phyloP scores from a whole-genome alignment of 2,329 filamentous ascomycete genomes.

The Hyphodiscus sp. region DNA sequence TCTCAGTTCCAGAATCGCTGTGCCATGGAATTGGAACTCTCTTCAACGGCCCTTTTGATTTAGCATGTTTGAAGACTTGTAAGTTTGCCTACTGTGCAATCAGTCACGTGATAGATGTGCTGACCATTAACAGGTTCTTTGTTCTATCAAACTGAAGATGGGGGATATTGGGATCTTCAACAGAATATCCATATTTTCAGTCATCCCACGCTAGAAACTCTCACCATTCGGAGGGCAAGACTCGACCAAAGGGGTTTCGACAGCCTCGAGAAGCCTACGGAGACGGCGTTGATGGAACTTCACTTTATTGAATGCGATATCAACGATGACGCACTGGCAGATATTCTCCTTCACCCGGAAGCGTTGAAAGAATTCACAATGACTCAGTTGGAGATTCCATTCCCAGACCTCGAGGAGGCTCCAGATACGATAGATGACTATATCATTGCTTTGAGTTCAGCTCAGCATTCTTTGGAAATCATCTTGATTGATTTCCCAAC shows the following conservation, averaged over 20 bases:
- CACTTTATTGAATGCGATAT: conserved; percentile 46
- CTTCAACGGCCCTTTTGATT: conserved; percentile 45
- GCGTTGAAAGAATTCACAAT: conserved; percentile 41
- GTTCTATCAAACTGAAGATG: conserved; percentile 39
- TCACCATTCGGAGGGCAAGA: conserved; percentile 39
- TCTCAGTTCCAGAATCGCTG: conserved; percentile 39
- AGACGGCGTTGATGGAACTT: conserved; percentile 38
- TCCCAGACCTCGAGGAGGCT: conserved; percentile 40
- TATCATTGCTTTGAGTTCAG: conserved; percentile 37
- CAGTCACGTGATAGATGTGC: background rate
- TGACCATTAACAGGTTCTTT: conserved; percentile 25
- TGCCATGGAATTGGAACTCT: conserved; percentile 41
- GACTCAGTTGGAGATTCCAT: conserved; percentile 36
- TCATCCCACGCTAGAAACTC: conserved; percentile 41
- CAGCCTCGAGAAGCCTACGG: conserved; percentile 40
- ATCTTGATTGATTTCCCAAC: conserved; percentile 40
- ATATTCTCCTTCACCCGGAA: conserved; percentile 39
- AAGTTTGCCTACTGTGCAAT: conserved; percentile 15
- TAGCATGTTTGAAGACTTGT: conserved; percentile 42
- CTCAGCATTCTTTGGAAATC: conserved; percentile 36
- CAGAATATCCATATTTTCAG: conserved; percentile 47
- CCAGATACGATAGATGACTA: conserved; percentile 42
- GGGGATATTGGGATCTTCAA: conserved; percentile 43
- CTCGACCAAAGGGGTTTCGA: conserved; percentile 43
- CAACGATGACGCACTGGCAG: conserved; percentile 37